Conservation (phyloP, 768 basidiomycete genomes). For the Amylocystis lapponica region DNA sequence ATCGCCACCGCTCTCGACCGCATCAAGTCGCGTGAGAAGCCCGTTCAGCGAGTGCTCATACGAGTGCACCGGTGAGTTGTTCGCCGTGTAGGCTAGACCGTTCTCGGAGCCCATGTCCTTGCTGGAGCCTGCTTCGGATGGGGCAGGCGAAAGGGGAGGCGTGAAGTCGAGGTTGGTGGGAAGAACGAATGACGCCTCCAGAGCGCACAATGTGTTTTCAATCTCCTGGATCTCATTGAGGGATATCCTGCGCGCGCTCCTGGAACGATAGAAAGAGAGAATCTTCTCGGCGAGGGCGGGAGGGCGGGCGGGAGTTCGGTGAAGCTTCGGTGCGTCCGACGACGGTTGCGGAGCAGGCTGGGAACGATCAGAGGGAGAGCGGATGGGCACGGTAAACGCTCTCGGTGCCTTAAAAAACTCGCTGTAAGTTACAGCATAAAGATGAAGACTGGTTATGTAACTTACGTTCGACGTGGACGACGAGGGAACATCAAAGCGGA, state of each 20-base stretch:
- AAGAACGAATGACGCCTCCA: conserved; percentile 35
- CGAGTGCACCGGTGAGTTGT: conserved; percentile 54
- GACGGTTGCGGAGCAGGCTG: background rate
- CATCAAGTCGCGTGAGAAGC: conserved; percentile 53
- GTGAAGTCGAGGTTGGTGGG: conserved; percentile 29
- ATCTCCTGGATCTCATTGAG: conserved; percentile 37
- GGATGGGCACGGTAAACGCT: background rate
- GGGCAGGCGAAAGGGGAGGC: conserved; percentile 6
- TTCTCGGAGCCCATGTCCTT: conserved; percentile 13
- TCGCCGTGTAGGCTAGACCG: conserved; percentile 48
- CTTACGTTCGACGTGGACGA: background rate
- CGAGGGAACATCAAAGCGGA: background rate
- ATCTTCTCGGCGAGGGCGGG: conserved; percentile 14
- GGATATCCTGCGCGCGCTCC: conserved; percentile 25
- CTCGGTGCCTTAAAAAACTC: background rate
- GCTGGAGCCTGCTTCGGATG: background rate
- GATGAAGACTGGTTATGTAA: background rate
- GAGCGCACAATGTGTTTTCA: conserved; percentile 33
- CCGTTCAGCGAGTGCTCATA: conserved; percentile 57
- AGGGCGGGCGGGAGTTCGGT: conserved; percentile 14
- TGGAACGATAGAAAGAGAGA: conserved; percentile 29
- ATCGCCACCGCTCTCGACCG: conserved; percentile 56
- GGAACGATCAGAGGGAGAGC: background rate
- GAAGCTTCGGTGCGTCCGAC: conserved; percentile 4
- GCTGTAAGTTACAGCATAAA: background rate